Percentiles rank a stretch among this genome's conserved stretches.
Evolutionary conservation across 495 filamentous ascomycete genomes (phyloP).

Genomic region (Penicillium odoratum): DNA sequence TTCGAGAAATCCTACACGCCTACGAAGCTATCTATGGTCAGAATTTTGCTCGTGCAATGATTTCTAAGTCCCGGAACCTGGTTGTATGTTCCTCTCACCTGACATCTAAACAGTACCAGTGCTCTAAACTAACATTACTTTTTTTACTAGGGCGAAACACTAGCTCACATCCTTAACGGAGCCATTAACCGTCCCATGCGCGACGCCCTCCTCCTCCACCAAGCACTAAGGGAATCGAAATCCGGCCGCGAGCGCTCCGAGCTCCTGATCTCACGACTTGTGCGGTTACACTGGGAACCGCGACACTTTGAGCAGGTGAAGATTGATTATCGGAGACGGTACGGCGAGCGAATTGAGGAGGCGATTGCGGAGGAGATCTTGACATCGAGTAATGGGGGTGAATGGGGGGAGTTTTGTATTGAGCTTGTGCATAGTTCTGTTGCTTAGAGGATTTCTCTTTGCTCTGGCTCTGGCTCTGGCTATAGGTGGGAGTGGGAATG

Average conservation of each 20-base stretch:
- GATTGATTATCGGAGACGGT: constrained; percentile 67
- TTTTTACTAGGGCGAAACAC: constrained; percentile 75
- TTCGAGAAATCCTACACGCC: constrained; percentile 71
- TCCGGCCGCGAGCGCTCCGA: constrained; percentile 73
- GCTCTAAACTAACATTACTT: not conserved
- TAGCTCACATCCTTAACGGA: constrained; percentile 95
- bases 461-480: too few relatives aligned
- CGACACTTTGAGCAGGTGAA: constrained; percentile 72
- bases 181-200: constrained; percentile 93
- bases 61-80: constrained; percentile 84
- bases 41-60: constrained; percentile 85
- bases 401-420: constrained; percentile 61
- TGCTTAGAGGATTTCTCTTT: not conserved
- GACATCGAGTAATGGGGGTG: constrained; percentile 35
- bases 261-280: constrained; percentile 75
- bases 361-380: constrained; percentile 54
- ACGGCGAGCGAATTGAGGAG: constrained; percentile 66
- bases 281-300: constrained; percentile 83
- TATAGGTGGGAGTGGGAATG: too few relatives aligned
- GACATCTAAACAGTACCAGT: not conserved
- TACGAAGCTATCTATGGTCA: constrained; percentile 69
- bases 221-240: constrained; percentile 70
- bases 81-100: constrained; percentile 60
- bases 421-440: constrained; percentile 49
- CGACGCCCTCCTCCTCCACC: constrained; percentile 90